Percentiles rank a stretch among this genome's conserved stretches.
These are phyloP conservation scores for Penicillium olsonii DNA, from an alignment of 2,329 filamentous ascomycete species.

Conservation along the genomic window DNA sequence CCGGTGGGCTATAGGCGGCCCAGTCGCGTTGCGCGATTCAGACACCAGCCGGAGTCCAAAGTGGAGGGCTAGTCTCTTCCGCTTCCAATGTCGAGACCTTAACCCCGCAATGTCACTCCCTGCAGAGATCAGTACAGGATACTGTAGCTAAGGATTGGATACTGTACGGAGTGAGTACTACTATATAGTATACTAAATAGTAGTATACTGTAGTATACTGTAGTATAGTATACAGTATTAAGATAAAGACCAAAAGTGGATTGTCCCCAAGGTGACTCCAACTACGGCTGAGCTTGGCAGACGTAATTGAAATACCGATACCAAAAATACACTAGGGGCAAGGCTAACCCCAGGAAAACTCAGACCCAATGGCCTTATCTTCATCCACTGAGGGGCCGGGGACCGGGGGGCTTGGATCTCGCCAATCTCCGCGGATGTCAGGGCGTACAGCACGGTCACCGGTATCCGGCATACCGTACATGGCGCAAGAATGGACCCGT, in stretches of 20 bases:
- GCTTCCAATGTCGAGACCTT: not conserved
- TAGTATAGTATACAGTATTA: too few relatives aligned
- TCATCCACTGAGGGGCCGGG: conserved; percentile 4
- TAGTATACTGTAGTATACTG: too few relatives aligned
- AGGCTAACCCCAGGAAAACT: not conserved
- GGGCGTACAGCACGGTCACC: not conserved
- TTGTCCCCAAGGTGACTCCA: too few relatives aligned
- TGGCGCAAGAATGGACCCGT: not conserved
- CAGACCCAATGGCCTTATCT: not conserved
- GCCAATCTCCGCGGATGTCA: conserved; percentile 26
- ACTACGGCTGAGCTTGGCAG: not conserved
- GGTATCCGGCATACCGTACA: too few relatives aligned
- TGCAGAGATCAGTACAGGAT: too few relatives aligned
- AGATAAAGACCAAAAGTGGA: too few relatives aligned
- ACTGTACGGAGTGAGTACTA: too few relatives aligned
- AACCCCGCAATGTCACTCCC: conserved; percentile 4
- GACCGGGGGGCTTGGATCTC: not conserved
- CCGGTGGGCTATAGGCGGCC: not conserved
- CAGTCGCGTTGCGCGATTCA: too few relatives aligned
- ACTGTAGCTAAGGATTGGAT: too few relatives aligned
- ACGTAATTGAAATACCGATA: not conserved
- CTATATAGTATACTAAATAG: too few relatives aligned
- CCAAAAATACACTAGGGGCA: not conserved
- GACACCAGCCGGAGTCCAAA: too few relatives aligned
- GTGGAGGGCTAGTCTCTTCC: too few relatives aligned